These are phyloP conservation scores for Xylaria sp. DNA, from an alignment of 2,329 filamentous ascomycete genomes.

Conservation along the genomic window DNA sequence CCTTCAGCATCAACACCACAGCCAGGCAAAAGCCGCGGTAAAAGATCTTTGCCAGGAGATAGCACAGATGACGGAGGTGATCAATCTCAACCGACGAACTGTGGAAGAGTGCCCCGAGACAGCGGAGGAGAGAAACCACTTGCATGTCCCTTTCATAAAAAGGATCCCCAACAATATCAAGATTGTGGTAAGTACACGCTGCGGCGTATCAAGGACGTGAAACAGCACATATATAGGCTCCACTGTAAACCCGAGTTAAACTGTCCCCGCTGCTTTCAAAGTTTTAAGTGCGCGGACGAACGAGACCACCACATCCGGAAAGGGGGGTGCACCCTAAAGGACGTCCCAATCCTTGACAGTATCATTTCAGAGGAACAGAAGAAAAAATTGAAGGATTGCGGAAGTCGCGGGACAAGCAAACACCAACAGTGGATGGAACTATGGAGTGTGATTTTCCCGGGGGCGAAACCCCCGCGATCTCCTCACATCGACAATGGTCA, in stretches of 20 bases:
- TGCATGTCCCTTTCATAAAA: slow-evolving; percentile 18
- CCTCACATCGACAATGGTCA: slow-evolving; percentile 3
- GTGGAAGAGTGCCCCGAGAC: background rate
- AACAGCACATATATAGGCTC: slow-evolving; percentile 19
- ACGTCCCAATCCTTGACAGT: background rate
- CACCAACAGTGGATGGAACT: slow-evolving; percentile 12
- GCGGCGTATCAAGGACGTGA: slow-evolving; percentile 17
- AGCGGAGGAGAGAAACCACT: background rate
- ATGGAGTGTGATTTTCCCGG: slow-evolving; percentile 13
- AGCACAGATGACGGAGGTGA: background rate
- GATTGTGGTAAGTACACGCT: slow-evolving; percentile 6
- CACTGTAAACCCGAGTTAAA: slow-evolving; percentile 18
- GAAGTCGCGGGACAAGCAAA: slow-evolving; percentile 6
- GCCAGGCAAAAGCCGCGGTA: background rate
- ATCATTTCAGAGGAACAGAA: slow-evolving; percentile 3
- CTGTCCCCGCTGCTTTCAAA: slow-evolving; percentile 3
- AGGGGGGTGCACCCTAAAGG: background rate
- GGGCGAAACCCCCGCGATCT: background rate
- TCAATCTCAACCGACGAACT: background rate
- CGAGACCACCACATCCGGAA: slow-evolving; percentile 9
- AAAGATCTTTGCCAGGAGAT: background rate
- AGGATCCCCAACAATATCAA: background rate
- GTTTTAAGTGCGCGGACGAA: background rate
- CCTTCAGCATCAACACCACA: background rate
- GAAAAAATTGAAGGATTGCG: slow-evolving; percentile 3